These are phyloP conservation scores for Nannochloropsis salina DNA, from an alignment of 108 stramenopile genomes.

Conservation along the genomic window DNA sequence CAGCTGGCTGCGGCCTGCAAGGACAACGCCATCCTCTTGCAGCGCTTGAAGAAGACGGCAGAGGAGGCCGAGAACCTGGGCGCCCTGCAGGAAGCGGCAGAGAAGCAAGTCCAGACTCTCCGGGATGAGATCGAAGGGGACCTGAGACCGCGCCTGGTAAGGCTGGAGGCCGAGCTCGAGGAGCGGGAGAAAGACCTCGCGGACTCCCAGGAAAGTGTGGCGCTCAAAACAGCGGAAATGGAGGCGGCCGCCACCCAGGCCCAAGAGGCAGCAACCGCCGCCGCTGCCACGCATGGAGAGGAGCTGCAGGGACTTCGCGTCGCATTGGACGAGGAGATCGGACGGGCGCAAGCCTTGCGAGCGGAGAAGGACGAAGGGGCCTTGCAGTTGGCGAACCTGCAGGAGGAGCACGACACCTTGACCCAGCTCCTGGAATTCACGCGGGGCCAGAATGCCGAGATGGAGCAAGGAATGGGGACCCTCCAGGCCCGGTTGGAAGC, in stretches of 20 bases:
- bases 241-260: neutral
- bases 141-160: neutral
- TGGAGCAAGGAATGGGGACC: neutral
- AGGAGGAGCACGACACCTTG: conserved; percentile 8
- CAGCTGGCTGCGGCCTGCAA: conserved; percentile 40
- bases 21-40: conserved; percentile 37
- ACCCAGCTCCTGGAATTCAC: conserved; percentile 13
- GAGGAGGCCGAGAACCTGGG: too few relatives aligned
- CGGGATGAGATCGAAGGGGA: neutral
- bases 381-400: neutral
- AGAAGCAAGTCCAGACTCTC: neutral
- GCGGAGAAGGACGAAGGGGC: neutral
- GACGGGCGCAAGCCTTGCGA: conserved; percentile 6
- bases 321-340: neutral
- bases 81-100: neutral
- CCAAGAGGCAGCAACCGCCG: neutral
- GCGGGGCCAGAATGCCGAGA: neutral
- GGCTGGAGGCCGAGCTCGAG: neutral
- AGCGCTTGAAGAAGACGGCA: conserved; percentile 23
- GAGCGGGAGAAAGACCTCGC: neutral
- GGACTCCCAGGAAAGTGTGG: neutral
- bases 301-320: neutral
- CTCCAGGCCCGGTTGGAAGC: neutral
- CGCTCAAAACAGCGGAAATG: neutral
- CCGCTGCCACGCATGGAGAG: neutral